phyloP scores from a whole-genome alignment of 768 basidiomycete genomes.

The Lactarius deliciosus region DNA sequence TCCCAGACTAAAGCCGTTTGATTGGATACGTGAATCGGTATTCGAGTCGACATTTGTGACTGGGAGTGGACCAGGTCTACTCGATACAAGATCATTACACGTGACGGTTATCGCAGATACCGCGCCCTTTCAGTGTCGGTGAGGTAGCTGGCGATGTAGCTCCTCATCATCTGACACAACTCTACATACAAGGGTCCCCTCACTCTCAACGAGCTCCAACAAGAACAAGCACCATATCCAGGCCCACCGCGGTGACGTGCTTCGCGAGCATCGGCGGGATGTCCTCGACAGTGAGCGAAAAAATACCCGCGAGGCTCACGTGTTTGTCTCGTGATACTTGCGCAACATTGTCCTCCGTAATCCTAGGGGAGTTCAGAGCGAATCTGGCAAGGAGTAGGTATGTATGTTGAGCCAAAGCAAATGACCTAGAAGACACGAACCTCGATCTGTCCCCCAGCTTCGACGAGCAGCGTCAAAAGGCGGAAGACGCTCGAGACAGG shows the following conservation, averaged over 20 bases:
- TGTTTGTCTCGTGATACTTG: conserved; percentile 25
- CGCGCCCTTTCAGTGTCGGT: conserved; percentile 19
- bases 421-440: conserved; percentile 6
- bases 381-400: not conserved
- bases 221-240: conserved; percentile 18
- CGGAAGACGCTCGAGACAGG: conserved; percentile 14
- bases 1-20: conserved; percentile 88
- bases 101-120: not conserved
- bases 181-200: conserved; percentile 1
- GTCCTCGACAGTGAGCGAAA: conserved; percentile 20
- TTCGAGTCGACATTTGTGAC: conserved; percentile 5
- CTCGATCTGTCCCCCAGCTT: conserved; percentile 15
- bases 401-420: not conserved
- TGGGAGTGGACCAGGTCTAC: not conserved
- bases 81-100: not conserved
- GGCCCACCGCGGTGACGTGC: conserved; percentile 9
- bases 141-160: conserved; percentile 21
- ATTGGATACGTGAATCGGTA: conserved; percentile 53
- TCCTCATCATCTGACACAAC: conserved; percentile 21
- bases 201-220: conserved; percentile 10
- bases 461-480: conserved; percentile 16
- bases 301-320: conserved; percentile 13
- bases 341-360: conserved; percentile 17
- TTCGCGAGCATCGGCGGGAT: conserved; percentile 14
- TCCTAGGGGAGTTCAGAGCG: conserved; percentile 14